A percentile compares a stretch with the other conserved stretches of the same genome.
phyloP scores from a whole-genome alignment of 768 basidiomycete genomes.

The Cystoderma amianthinum region DNA sequence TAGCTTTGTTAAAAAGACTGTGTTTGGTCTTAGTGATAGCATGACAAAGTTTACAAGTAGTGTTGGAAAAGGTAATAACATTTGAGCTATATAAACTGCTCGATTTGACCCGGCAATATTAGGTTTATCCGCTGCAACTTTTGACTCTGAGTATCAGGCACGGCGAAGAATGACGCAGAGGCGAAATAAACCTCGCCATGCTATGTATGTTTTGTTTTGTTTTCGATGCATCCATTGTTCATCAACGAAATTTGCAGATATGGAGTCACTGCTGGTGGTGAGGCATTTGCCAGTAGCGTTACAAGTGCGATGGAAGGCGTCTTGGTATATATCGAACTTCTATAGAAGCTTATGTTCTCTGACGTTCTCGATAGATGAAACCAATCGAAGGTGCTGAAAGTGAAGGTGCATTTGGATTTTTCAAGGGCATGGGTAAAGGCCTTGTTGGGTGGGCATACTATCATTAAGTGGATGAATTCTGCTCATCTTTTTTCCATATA shows the following conservation, averaged over 20 bases:
- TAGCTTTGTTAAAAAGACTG: slow-evolving; percentile 97
- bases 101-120: background rate
- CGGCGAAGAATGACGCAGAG: slow-evolving; percentile 82
- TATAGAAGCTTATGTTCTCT: no score
- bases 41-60: slow-evolving; percentile 98
- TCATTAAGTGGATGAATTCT: no score
- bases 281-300: slow-evolving; percentile 89
- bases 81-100: background rate
- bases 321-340: slow-evolving; percentile 45
- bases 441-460: slow-evolving; percentile 71
- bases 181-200: slow-evolving; percentile 93
- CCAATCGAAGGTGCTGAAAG: slow-evolving; percentile 95
- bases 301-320: slow-evolving; percentile 96
- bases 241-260: slow-evolving; percentile 48
- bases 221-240: background rate
- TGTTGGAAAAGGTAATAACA: slow-evolving; percentile 77
- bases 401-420: slow-evolving; percentile 92
- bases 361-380: slow-evolving; percentile 87
- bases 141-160: slow-evolving; percentile 94
- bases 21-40: slow-evolving; percentile 93
- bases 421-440: slow-evolving; percentile 96
- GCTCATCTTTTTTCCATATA: no score
- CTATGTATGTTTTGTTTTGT: slow-evolving; percentile 55
- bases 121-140: slow-evolving; percentile 95
- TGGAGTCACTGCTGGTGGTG: slow-evolving; percentile 92